Evolutionary conservation across 441 rosid genomes (phyloP), one percentile per base, ranked within the genome.

Genomic region (Pelargonium fulgidum): DNA sequence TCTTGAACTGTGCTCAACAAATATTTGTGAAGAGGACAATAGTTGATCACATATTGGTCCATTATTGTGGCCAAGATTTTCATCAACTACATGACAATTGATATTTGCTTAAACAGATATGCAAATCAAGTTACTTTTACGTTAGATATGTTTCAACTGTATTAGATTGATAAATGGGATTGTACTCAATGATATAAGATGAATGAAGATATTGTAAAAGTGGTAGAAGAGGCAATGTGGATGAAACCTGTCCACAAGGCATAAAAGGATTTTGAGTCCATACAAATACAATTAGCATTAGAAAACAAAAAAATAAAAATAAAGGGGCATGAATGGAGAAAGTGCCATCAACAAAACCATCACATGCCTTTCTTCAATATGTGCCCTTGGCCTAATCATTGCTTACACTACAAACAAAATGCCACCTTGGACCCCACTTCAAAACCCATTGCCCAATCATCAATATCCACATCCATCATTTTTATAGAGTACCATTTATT

Each of bases 211-310:
- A 5, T 4, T 33, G 39, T 33, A 33, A 33, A 33, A 33, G 7
- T 33, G 39, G 39, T 4, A 33, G 39, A 33, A 33, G 19, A 7
- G 24, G 73, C 72, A 73, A 76, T 69, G 76, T 68, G 85, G 79
- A 69, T 48, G 33, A 66, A 78, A 78, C 71, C 65, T 78, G 80
- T 78, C 78, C 84, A 75, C 70, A 50, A 22, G 1, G 17, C 58
- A 50, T n/a, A 10, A 29, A 12, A 22, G 54, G 47, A 19, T 22
- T 22, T 10, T 22, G 39, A 61, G 70, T 65, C 70, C 75, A 71
- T 29, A 29, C 36, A 33, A 33, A 4, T 5, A 33, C 39, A 33
- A 5, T 50, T n/a, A 8, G 16, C 19, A 13, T 7, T n/a, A n/a
- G 5, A 50, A 7, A 3, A 50, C 5, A 3, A 45, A n/a, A n/a